A percentile compares a stretch with the other conserved stretches of the same genome.
Evolutionary conservation across 225 moss, liverwort and hornwort genomes (phyloP).

Genomic region (Marchantia paleacea): DNA sequence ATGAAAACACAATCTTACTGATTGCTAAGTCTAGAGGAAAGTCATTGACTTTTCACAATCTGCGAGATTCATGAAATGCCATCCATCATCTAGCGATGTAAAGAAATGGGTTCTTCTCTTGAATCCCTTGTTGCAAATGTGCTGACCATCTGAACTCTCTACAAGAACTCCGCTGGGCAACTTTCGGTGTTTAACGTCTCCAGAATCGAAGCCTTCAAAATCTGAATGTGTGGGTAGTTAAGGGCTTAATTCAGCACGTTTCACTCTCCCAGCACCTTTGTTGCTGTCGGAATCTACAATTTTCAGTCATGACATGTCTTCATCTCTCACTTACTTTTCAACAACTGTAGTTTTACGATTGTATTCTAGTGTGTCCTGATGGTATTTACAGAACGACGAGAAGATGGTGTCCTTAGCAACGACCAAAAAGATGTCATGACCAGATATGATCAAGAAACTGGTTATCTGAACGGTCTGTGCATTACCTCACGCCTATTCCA

Average conservation of each 20-base stretch:
- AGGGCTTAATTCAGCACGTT: background rate
- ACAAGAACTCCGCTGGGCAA: too few relatives aligned
- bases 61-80: too few relatives aligned
- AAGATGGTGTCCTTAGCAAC: background rate
- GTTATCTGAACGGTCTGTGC: too few relatives aligned
- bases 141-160: too few relatives aligned
- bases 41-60: too few relatives aligned
- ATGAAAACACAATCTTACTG: too few relatives aligned
- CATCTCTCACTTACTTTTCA: background rate
- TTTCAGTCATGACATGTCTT: background rate
- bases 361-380: background rate
- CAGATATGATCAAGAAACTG: too few relatives aligned
- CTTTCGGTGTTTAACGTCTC: slow-evolving; percentile 2
- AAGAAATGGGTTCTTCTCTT: too few relatives aligned
- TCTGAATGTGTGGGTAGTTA: slow-evolving; percentile 32
- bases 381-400: background rate
- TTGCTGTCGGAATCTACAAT: background rate
- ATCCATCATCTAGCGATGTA: too few relatives aligned
- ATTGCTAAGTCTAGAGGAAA: too few relatives aligned
- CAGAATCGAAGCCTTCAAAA: slow-evolving; percentile 28
- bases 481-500: background rate
- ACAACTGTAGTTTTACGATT: background rate
- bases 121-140: too few relatives aligned
- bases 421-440: background rate
- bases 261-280: background rate